phyloP scores from a whole-genome alignment of 805 yeast genomes.

The Lachancea waltii region DNA sequence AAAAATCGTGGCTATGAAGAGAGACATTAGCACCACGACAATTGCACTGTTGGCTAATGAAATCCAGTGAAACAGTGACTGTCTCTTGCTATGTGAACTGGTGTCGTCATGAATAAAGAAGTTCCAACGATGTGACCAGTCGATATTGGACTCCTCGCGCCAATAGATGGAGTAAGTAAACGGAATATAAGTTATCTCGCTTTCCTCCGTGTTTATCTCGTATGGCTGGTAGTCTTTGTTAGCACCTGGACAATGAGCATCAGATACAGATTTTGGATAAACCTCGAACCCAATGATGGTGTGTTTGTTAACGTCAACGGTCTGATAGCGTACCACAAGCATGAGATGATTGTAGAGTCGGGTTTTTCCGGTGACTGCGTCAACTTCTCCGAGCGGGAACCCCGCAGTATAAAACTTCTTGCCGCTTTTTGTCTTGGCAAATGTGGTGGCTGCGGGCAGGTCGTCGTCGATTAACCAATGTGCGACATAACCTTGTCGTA shows the following conservation, averaged over 20 bases:
- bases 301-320: constrained; percentile 38
- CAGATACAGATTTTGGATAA: constrained; percentile 71
- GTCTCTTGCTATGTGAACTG: not conserved
- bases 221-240: constrained; percentile 52
- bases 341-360: constrained; percentile 75
- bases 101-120: constrained; percentile 56
- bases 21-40: constrained; percentile 52
- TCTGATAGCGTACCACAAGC: constrained; percentile 70
- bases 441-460: constrained; percentile 84
- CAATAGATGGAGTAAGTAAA: constrained; percentile 83
- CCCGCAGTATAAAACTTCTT: constrained; percentile 79
- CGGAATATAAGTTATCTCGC: constrained; percentile 46
- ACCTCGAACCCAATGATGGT: constrained; percentile 86
- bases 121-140: constrained; percentile 68
- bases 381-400: constrained; percentile 72
- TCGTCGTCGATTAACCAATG: constrained; percentile 77
- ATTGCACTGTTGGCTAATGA: constrained; percentile 67
- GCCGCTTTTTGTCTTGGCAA: constrained; percentile 49
- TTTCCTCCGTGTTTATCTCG: constrained; percentile 38
- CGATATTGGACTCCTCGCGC: constrained; percentile 68
- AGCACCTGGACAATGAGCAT: constrained; percentile 70
- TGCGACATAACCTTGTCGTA: constrained; percentile 64
- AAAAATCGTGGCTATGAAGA: constrained; percentile 55
- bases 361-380: constrained; percentile 42
- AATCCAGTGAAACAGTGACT: constrained; percentile 60